Conservation (phyloP, 2,329 filamentous ascomycete genomes). For the Parastagonospora nodorum region DNA sequence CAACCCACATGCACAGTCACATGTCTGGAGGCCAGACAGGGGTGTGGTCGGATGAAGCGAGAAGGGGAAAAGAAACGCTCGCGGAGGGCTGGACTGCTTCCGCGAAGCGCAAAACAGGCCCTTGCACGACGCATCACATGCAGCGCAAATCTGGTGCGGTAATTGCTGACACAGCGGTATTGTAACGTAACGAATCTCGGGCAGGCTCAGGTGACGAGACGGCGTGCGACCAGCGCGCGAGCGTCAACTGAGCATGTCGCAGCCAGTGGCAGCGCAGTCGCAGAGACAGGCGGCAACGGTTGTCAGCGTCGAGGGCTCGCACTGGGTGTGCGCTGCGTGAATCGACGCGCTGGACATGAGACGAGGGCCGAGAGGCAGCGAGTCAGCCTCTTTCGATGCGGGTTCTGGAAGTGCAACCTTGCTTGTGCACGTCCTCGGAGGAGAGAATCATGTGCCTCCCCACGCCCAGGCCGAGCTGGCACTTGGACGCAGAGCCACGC, state of each 20-base stretch:
- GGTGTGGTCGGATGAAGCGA: neutral
- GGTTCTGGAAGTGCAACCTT: constrained; percentile 42
- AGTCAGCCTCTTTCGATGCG: constrained; percentile 37
- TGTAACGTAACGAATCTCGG: constrained; percentile 19
- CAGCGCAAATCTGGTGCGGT: constrained; percentile 9
- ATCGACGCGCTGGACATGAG: constrained; percentile 4
- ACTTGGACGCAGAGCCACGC: constrained; percentile 19
- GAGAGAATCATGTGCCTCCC: constrained; percentile 40
- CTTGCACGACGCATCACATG: constrained; percentile 21
- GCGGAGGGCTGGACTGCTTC: constrained; percentile 20
- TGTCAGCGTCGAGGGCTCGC: neutral
- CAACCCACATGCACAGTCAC: neutral
- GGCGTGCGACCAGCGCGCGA: constrained; percentile 16
- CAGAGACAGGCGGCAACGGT: neutral
- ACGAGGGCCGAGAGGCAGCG: constrained; percentile 19
- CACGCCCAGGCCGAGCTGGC: constrained; percentile 35
- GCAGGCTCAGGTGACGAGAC: constrained; percentile 24
- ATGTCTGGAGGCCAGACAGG: too few species aligned
- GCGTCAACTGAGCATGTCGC: constrained; percentile 1
- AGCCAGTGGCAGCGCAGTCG: constrained; percentile 1
- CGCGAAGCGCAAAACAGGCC: constrained; percentile 8
- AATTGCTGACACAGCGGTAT: constrained; percentile 37
- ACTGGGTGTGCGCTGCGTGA: neutral
- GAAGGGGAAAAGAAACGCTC: constrained; percentile 22
- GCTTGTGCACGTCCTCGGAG: constrained; percentile 23